phyloP scores from a whole-genome alignment of 164 flowering plant genomes.

The Liriodendron chinense region DNA sequence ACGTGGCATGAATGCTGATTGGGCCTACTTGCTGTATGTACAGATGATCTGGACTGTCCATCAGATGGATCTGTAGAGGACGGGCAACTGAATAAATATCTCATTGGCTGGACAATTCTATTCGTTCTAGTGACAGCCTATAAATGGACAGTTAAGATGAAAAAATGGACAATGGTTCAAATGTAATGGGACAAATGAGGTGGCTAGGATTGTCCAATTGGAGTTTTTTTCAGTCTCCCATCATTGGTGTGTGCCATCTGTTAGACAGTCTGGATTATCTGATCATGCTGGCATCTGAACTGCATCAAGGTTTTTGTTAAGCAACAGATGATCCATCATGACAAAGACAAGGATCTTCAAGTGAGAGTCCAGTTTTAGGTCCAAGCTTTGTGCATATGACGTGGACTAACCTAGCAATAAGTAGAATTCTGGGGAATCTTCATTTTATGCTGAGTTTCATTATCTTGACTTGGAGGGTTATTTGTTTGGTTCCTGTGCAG shows the following conservation, averaged over 20 bases:
- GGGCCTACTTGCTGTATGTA: too few species aligned
- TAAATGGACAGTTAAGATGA: too few species aligned
- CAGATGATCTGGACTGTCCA: too few species aligned
- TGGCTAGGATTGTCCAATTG: background rate
- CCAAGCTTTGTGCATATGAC: background rate
- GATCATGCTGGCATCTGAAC: background rate
- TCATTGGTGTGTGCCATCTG: background rate
- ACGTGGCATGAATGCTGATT: too few species aligned
- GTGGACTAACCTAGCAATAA: background rate
- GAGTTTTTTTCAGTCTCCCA: background rate
- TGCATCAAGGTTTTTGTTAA: background rate
- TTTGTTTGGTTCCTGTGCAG: slow-evolving; percentile 38
- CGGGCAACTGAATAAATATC: too few species aligned
- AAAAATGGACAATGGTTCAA: too few species aligned
- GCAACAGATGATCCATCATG: background rate
- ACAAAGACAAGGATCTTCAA: background rate
- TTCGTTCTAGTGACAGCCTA: too few species aligned
- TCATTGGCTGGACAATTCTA: too few species aligned
- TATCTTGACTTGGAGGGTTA: background rate
- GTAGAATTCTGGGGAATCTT: background rate
- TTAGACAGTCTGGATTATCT: background rate
- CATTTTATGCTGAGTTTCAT: background rate
- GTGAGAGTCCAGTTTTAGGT: background rate
- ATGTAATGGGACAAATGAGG: too few species aligned
- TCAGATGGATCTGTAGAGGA: too few species aligned